phyloP scores from a whole-genome alignment of 164 flowering plant genomes.

The Euptelea pleiosperma region DNA sequence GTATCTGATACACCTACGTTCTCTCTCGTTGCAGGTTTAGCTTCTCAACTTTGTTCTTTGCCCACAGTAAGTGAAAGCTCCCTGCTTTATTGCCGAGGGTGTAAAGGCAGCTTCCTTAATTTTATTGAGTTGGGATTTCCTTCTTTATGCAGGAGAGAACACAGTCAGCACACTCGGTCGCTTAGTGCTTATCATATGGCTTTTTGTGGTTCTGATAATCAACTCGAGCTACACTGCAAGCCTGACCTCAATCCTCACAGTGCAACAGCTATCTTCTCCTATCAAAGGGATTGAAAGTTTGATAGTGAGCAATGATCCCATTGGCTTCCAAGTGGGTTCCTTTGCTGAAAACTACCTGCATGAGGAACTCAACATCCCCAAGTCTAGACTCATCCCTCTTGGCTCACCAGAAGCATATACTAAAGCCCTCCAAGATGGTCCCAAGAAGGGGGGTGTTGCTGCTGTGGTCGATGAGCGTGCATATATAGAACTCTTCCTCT shows the following conservation, averaged over 20 bases:
- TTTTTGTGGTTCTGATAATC: conserved; percentile 37
- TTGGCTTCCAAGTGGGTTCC: conserved; percentile 60
- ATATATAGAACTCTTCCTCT: conserved; percentile 48
- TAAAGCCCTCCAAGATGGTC: conserved; percentile 24
- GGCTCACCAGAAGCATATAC: conserved; percentile 43
- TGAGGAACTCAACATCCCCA: conserved; percentile 35
- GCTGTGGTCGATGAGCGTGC: conserved; percentile 56
- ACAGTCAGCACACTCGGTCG: conserved; percentile 32
- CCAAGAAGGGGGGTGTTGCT: conserved; percentile 39
- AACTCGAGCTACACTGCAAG: conserved; percentile 42
- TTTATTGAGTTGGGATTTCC: conserved; percentile 1
- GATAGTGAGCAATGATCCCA: conserved; percentile 31
- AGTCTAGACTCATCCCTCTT: conserved; percentile 47
- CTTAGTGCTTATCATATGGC: conserved; percentile 32
- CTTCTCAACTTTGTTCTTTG: conserved; percentile 63
- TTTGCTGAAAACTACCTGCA: conserved; percentile 39
- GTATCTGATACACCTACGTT: conserved; percentile 14
- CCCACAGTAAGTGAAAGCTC: conserved; percentile 61
- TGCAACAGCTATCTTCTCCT: conserved; percentile 39
- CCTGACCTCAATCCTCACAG: conserved; percentile 43
- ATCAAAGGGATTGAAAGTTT: conserved; percentile 49
- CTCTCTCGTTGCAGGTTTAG: conserved; percentile 63
- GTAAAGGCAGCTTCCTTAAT: no score
- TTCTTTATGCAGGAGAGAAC: conserved; percentile 28
- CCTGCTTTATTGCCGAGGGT: conserved; percentile 2